phyloP scores from a whole-genome alignment of 192 early-diverging fungal species.

The Phycomyces blakesleeanus region DNA sequence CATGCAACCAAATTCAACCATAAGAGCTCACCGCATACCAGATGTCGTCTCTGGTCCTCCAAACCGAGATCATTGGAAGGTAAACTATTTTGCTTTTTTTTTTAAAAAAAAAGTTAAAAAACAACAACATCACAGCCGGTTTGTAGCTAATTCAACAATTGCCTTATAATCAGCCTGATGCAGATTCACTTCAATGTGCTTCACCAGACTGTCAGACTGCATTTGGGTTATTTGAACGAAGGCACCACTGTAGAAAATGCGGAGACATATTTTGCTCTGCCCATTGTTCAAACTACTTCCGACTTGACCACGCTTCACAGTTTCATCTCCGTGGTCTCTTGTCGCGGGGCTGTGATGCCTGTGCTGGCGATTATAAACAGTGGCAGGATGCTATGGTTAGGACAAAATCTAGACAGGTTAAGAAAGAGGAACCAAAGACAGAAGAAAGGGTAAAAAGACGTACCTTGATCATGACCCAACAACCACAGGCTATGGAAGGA shows the following conservation, averaged over 20 bases:
- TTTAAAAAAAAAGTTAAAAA: too few relatives aligned
- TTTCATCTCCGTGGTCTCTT: slow-evolving; percentile 25
- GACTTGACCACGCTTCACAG: slow-evolving; percentile 27
- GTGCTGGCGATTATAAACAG: slow-evolving; percentile 17
- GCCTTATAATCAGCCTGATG: slow-evolving; percentile 17
- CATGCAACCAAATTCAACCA: background rate
- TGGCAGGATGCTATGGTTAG: slow-evolving; percentile 10
- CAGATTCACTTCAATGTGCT: slow-evolving; percentile 22
- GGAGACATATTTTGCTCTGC: slow-evolving; percentile 33
- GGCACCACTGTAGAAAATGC: slow-evolving; percentile 36
- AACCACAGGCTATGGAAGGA: slow-evolving; percentile 29
- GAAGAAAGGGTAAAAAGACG: slow-evolving; percentile 4
- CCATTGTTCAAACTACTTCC: slow-evolving; percentile 35
- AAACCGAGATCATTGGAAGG: slow-evolving; percentile 25
- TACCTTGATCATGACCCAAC: slow-evolving; percentile 27
- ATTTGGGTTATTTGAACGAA: slow-evolving; percentile 35
- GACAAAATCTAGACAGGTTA: background rate
- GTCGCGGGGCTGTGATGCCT: slow-evolving; percentile 33
- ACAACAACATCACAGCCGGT: background rate
- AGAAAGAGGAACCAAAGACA: slow-evolving; percentile 2
- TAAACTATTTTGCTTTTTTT: background rate
- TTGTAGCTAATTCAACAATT: too few relatives aligned
- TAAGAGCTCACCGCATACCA: background rate
- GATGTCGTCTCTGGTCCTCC: slow-evolving; percentile 16
- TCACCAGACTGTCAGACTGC: slow-evolving; percentile 13